Percentiles rank a stretch among this genome's conserved stretches.
Conservation (phyloP, 1,139 yeast genomes). For the Geotrichum cucujoidarum region DNA sequence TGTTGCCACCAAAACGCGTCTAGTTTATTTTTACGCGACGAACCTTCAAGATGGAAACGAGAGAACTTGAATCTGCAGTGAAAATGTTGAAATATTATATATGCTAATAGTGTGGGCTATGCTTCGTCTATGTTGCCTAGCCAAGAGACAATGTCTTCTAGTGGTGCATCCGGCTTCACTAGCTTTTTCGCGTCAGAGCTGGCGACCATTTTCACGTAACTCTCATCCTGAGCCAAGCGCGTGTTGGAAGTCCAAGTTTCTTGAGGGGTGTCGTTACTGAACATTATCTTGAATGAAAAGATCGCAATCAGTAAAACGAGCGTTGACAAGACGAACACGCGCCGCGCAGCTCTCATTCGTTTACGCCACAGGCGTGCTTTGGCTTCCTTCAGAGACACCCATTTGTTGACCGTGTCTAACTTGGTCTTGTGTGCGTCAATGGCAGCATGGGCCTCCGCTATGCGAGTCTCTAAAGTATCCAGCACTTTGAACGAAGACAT, state of each 20-base stretch:
- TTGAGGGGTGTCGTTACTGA: not conserved
- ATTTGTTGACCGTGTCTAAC: constrained; percentile 8
- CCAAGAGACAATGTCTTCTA: constrained; percentile 13
- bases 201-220: not conserved
- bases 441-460: constrained; percentile 7
- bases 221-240: not conserved
- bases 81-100: too few species aligned
- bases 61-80: too few species aligned
- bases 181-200: not conserved
- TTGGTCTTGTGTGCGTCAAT: constrained; percentile 9
- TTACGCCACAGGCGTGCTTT: constrained; percentile 5
- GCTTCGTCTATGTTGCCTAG: constrained; percentile 8
- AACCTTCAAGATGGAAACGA: too few species aligned
- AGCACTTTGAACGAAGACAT: constrained; percentile 13
- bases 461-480: constrained; percentile 14
- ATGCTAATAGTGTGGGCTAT: too few species aligned
- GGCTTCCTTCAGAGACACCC: constrained; percentile 12
- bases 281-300: not conserved
- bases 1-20: too few species aligned
- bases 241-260: not conserved
- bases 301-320: not conserved
- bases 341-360: constrained; percentile 4
- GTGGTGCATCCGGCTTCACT: constrained; percentile 1
- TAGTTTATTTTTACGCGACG: too few species aligned
- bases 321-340: not conserved